A percentile compares a stretch with the other conserved stretches of the same genome.
These are phyloP conservation scores for Hypomontagnella monticulosa DNA, from an alignment of 495 filamentous ascomycete genomes.

Conservation along the genomic window DNA sequence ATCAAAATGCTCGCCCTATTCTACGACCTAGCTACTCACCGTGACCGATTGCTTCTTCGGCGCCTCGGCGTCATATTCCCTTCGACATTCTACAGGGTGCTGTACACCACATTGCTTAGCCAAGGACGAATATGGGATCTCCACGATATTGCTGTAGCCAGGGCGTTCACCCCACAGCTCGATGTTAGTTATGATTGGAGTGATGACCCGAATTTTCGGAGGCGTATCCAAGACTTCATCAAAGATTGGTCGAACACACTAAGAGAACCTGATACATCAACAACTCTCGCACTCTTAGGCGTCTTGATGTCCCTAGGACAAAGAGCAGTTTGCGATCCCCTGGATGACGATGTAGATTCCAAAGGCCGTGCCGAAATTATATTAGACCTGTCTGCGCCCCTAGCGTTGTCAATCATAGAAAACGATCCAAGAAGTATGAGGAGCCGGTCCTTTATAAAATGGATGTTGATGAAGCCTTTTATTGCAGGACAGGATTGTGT, in stretches of 20 bases:
- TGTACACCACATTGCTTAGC: constrained; percentile 15
- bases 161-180: neutral
- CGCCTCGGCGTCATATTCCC: constrained; percentile 2
- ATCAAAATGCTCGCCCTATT: constrained; percentile 21
- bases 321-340: neutral
- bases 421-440: constrained; percentile 13
- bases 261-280: neutral
- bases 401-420: constrained; percentile 20
- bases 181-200: constrained; percentile 7
- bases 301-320: constrained; percentile 6
- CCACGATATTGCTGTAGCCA: constrained; percentile 17
- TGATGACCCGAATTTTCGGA: neutral
- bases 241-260: constrained; percentile 13
- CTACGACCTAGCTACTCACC: neutral
- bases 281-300: constrained; percentile 25
- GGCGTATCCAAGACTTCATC: neutral
- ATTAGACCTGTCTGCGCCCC: neutral
- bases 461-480: constrained; percentile 23
- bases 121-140: constrained; percentile 31
- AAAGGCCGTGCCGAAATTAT: neutral
- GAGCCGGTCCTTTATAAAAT: constrained; percentile 16
- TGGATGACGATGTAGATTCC: too few relatives aligned
- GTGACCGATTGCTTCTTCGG: neutral
- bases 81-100: neutral
- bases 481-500: neutral